These are phyloP conservation scores for Botrytis pseudocinerea DNA, from an alignment of 2,329 filamentous ascomycete species.

Conservation along the genomic window DNA sequence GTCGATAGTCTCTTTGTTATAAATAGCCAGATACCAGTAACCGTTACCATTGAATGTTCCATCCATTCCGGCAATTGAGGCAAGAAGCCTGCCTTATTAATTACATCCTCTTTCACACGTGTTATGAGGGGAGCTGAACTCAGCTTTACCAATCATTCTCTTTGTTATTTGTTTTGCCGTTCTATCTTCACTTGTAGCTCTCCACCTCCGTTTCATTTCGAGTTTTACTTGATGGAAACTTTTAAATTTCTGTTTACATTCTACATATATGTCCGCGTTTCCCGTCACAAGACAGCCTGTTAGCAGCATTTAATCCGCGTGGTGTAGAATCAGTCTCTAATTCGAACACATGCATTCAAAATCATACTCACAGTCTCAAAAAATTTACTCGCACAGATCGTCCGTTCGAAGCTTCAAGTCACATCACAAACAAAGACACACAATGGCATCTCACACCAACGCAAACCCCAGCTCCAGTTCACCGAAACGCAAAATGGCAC, in stretches of 20 bases:
- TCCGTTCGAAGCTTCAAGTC: background rate
- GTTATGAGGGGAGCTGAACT: constrained; percentile 1
- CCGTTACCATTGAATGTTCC: constrained; percentile 12
- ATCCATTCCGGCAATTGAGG: background rate
- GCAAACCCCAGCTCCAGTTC: background rate
- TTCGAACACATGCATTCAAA: background rate
- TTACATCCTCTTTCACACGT: background rate
- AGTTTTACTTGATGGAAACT: background rate
- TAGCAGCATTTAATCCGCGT: background rate
- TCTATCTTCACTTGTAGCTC: background rate
- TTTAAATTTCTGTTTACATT: background rate
- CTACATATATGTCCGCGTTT: background rate
- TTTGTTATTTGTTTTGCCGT: constrained; percentile 1
- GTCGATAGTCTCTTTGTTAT: background rate
- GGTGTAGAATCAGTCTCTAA: background rate
- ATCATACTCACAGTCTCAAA: background rate
- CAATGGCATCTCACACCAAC: constrained; percentile 1
- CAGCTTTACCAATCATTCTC: constrained; percentile 2
- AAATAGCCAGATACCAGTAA: background rate
- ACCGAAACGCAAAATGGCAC: constrained; percentile 10
- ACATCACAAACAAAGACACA: background rate
- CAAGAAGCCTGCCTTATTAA: background rate
- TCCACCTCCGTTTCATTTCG: background rate
- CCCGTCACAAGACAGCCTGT: background rate
- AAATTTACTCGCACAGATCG: background rate